Base-by-base conservation (phyloP, 768 basidiomycete species). In the Rhodotorula toruloides region DNA sequence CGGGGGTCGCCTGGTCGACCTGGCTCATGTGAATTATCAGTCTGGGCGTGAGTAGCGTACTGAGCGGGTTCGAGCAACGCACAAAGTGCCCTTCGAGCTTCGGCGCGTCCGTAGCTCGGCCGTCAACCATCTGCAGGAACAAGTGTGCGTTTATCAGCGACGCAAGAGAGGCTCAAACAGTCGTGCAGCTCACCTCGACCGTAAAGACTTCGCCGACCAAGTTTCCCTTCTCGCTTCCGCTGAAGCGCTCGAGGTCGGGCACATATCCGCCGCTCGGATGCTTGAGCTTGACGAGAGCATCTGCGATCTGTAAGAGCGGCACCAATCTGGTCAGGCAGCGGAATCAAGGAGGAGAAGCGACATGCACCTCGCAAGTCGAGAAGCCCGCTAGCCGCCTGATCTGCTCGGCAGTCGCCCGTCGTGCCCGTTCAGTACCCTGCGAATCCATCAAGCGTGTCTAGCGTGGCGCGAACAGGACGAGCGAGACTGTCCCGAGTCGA, bases 121-220 rank as follows among this genome's bases (percentile, higher is more conserved):
- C 79, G 12, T 80, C 76, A 16, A 90, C 88, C 84, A 93, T 89
- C 78, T 76, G 68, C 11, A n/a, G 11, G 36, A n/a, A 44, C 47
- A 13, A 37, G 37, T n/a, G n/a, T n/a, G n/a, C n/a, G n/a, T n/a
- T n/a, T n/a, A n/a, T n/a, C n/a, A n/a, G n/a, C n/a, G n/a, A n/a
- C n/a, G n/a, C n/a, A n/a, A n/a, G n/a, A n/a, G n/a, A n/a, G n/a
- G n/a, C n/a, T n/a, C n/a, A n/a, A n/a, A n/a, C n/a, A n/a, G n/a
- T n/a, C n/a, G n/a, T n/a, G n/a, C n/a, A 40, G 36, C 71, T 46
- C 59, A 77, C 77, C 68, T 85, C 81, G 44, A 94, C 90, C 1
- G 92, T 94, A 76, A 89, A 92, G 4, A 89, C 92, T 40, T 86
- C 87, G 4, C 86, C 89, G 74, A 87, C 89, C 53, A 86, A 80